Percentiles rank a stretch among this genome's conserved stretches.
Evolutionary conservation across 805 yeast species (phyloP).

Genomic region (Groenewaldozyma tartarivorans): DNA sequence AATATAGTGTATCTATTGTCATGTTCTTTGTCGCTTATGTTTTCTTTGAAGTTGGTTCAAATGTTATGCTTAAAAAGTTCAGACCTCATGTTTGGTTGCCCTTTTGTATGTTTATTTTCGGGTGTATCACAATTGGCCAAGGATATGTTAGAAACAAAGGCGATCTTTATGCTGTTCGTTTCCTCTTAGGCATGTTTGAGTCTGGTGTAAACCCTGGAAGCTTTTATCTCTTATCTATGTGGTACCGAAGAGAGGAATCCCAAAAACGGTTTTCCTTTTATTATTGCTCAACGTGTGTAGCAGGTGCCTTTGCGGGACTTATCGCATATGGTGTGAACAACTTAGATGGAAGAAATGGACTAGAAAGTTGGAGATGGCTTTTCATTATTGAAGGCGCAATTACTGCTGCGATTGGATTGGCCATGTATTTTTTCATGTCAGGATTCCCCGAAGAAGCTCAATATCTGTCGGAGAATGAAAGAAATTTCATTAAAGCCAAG

Average conservation of each 20-base stretch:
- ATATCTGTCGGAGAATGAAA: constrained; percentile 43
- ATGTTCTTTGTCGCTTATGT: constrained; percentile 67
- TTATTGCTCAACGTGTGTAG: constrained; percentile 61
- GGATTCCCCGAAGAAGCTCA: constrained; percentile 67
- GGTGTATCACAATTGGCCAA: constrained; percentile 53
- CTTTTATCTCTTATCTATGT: constrained; percentile 58
- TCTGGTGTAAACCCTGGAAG: constrained; percentile 69
- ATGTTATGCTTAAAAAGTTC: constrained; percentile 47
- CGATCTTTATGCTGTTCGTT: constrained; percentile 51
- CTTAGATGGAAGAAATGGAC: constrained; percentile 36
- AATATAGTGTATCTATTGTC: constrained; percentile 56
- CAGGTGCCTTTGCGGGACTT: constrained; percentile 74
- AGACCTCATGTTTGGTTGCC: constrained; percentile 60
- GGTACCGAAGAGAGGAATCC: constrained; percentile 55
- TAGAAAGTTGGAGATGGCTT: constrained; percentile 47
- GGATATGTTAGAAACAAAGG: constrained; percentile 54
- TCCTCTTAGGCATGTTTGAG: constrained; percentile 59
- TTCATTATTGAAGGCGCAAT: constrained; percentile 42
- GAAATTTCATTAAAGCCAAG: constrained; percentile 48
- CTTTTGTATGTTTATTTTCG: constrained; percentile 50
- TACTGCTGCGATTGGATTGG: constrained; percentile 27
- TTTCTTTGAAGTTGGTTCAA: constrained; percentile 53
- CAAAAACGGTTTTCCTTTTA: constrained; percentile 62
- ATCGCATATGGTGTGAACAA: constrained; percentile 56
- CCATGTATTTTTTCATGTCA: constrained; percentile 41